Evolutionary conservation across 2,329 filamentous ascomycete species (phyloP).

Genomic region (Fusarium hostae): DNA sequence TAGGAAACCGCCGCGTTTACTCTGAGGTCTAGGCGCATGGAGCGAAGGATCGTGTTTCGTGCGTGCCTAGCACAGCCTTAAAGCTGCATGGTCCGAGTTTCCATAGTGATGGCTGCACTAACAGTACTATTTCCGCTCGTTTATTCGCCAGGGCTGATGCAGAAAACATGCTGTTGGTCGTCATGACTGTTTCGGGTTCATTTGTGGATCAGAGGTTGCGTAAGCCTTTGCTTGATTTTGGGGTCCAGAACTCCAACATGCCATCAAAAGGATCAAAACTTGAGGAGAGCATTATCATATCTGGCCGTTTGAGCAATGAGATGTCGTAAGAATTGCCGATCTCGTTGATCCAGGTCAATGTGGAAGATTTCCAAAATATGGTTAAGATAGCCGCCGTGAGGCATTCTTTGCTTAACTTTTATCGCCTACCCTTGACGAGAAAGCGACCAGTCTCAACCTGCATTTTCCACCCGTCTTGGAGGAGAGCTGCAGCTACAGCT

Average conservation of each 20-base stretch:
- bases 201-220: conserved; percentile 32
- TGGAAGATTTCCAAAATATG: not conserved
- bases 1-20: conserved; percentile 21
- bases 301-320: not conserved
- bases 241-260: not conserved
- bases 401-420: conserved; percentile 20
- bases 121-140: not conserved
- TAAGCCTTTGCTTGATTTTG: conserved; percentile 27
- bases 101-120: conserved; percentile 12
- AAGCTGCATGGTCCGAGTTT: conserved; percentile 14
- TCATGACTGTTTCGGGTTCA: conserved; percentile 16
- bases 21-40: not conserved
- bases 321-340: not conserved
- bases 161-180: not conserved
- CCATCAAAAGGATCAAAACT: not conserved
- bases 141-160: conserved; percentile 12
- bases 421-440: conserved; percentile 70
- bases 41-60: conserved; percentile 13
- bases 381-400: not conserved
- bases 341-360: not conserved
- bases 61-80: conserved; percentile 30
- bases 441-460: conserved; percentile 77
- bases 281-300: not conserved
- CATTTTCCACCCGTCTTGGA: conserved; percentile 85
- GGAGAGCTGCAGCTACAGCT: conserved; percentile 80